Evolutionary conservation across 495 filamentous ascomycete genomes (phyloP).

Genomic region (Aspergillus haitiensis): DNA sequence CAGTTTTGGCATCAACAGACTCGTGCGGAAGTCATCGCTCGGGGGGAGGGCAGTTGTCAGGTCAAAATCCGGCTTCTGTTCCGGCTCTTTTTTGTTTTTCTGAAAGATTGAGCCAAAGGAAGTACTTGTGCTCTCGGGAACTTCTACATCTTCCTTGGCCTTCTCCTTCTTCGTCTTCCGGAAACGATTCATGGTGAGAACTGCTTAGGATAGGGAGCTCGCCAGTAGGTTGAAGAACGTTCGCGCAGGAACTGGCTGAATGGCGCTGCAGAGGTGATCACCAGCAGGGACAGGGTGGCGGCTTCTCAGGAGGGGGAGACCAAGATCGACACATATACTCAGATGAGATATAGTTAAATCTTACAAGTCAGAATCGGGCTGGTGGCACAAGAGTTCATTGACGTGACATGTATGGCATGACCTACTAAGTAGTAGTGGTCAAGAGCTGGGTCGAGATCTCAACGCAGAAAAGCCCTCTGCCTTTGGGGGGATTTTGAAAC

Average conservation of each 20-base stretch:
- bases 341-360: constrained; percentile 13
- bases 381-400: neutral
- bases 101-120: constrained; percentile 22
- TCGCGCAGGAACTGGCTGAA: neutral
- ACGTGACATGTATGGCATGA: constrained; percentile 12
- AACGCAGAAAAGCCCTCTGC: neutral
- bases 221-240: neutral
- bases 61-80: constrained; percentile 68
- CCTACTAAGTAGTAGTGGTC: constrained; percentile 6
- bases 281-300: constrained; percentile 4
- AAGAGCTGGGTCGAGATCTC: neutral
- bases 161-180: constrained; percentile 65
- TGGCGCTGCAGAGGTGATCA: constrained; percentile 3
- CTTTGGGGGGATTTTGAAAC: neutral
- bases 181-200: constrained; percentile 67
- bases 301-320: neutral
- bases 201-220: neutral
- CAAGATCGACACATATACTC: constrained; percentile 7
- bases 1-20: constrained; percentile 90
- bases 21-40: constrained; percentile 92
- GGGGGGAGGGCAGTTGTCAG: constrained; percentile 73
- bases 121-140: constrained; percentile 32
- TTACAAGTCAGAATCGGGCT: constrained; percentile 19
- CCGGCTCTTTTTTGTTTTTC: constrained; percentile 47
- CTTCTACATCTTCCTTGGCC: constrained; percentile 54